Conservation (phyloP, 1,284 basidiomycete genomes). For the Phellopilus nigrolimitatus region DNA sequence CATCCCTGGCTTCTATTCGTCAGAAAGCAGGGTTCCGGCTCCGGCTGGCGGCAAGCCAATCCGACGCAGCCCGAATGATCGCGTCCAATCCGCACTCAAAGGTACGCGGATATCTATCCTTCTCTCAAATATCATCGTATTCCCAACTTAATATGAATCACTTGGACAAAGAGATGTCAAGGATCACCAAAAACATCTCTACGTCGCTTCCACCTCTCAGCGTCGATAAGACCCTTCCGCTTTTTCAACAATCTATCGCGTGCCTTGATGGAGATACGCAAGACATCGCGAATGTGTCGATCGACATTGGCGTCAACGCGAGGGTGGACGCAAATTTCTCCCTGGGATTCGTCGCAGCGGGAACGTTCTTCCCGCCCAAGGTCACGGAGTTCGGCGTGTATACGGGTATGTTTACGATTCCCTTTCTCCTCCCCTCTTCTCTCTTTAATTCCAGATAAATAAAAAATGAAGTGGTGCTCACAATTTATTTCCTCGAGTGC, state of each 20-base stretch:
- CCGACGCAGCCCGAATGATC: not conserved
- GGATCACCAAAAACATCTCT: slow-evolving; percentile 28
- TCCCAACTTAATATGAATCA: not conserved
- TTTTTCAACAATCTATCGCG: slow-evolving; percentile 37
- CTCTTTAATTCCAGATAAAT: not conserved
- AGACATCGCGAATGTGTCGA: slow-evolving; percentile 21
- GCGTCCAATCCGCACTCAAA: not conserved
- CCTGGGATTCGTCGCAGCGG: slow-evolving; percentile 39
- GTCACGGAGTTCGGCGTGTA: slow-evolving; percentile 31
- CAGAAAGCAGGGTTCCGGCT: not conserved
- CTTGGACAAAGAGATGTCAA: slow-evolving; percentile 17
- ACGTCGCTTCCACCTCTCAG: slow-evolving; percentile 30
- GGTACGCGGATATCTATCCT: not conserved
- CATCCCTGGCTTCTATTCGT: not conserved
- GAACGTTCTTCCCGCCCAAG: slow-evolving; percentile 40
- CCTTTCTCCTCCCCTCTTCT: not conserved
- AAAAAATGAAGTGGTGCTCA: too few species aligned
- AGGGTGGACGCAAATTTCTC: slow-evolving; percentile 33
- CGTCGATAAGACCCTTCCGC: slow-evolving; percentile 33
- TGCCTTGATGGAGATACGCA: slow-evolving; percentile 32
- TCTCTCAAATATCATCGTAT: not conserved
- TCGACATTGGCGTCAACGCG: slow-evolving; percentile 33
- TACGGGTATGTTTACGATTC: slow-evolving; percentile 24
- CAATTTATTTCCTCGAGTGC: not conserved
- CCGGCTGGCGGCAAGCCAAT: not conserved